Evolutionary conservation across 2,329 filamentous ascomycete species (phyloP), one percentile per base, ranked within the genome.

Genomic region (Aquanectria penicillioides): DNA sequence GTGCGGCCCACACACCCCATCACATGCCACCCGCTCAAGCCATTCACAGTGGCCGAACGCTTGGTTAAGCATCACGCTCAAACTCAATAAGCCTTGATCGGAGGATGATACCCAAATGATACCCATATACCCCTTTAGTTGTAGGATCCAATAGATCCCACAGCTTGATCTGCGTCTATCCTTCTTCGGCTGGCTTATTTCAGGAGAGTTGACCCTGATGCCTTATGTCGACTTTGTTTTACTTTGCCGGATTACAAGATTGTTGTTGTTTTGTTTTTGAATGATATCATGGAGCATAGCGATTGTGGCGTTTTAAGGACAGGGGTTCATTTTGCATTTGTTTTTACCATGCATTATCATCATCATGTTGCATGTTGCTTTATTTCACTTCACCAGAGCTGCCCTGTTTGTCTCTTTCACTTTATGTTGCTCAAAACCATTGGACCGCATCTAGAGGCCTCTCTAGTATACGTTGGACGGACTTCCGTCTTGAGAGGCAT

Each of bases 41-140:
- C 25, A 82, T 87, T 31, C 81, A 83, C 62, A 85, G 80, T 64
- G 83, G 83, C 34, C 80, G 83, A 44, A 81, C 81, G 3, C 71
- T 85, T 57, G 82, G 81, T 29, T 85, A 71, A 64, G 59, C 43
- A 49, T 26, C 56, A 62, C 53, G 62, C 50, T 53, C 49, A 48
- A 62, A 57, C 52, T 52, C 55, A 23, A 36, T 56, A 40, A 60
- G 41, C 59, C 59, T 41, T 51, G 53, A 46, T 57, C 54, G 49
- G 50, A 63, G 55, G 54, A 66, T 53, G 66, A 70, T 68, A 69
- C 67, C 61, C 66, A 65, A 68, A 64, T 70, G 67, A 71, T 74
- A 72, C 71, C 70, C 63, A 63, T 65, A 63, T 63, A 63, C 64
- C 63, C 55, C 55, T 61, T 65, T 61, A 57, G 56, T 67, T 60